A percentile compares a stretch with the other conserved stretches of the same genome.
phyloP scores from a whole-genome alignment of 1,284 basidiomycete species.

The Pyrrhoderma lamaoense region DNA sequence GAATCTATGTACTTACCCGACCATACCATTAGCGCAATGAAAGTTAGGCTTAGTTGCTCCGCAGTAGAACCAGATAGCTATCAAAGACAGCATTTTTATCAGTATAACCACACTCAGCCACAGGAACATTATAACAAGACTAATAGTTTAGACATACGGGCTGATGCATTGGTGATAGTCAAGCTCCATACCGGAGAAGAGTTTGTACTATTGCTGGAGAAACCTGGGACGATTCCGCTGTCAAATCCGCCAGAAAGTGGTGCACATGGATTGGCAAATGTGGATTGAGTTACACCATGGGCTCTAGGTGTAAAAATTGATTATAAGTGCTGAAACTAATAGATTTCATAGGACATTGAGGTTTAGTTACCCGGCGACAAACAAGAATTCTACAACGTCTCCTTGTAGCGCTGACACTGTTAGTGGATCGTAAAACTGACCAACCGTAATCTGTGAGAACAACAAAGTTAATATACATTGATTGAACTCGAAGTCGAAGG shows the following conservation, averaged over 20 bases:
- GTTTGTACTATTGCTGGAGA: slow-evolving; percentile 5
- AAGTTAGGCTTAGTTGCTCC: slow-evolving; percentile 5
- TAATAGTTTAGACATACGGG: background rate
- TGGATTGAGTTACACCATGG: slow-evolving; percentile 11
- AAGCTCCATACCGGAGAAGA: slow-evolving; percentile 11
- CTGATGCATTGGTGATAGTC: slow-evolving; percentile 13
- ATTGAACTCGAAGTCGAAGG: background rate
- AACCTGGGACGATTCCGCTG: slow-evolving; percentile 6
- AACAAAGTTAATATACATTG: background rate
- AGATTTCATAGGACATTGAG: background rate
- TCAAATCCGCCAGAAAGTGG: slow-evolving; percentile 11
- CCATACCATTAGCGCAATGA: slow-evolving; percentile 16
- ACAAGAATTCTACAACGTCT: slow-evolving; percentile 7
- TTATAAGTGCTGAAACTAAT: too few relatives aligned
- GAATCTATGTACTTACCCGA: slow-evolving; percentile 2
- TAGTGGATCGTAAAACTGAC: slow-evolving; percentile 9
- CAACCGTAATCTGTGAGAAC: background rate
- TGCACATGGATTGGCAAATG: slow-evolving; percentile 5
- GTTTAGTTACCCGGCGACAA: background rate
- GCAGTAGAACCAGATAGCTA: slow-evolving; percentile 16
- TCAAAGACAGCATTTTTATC: background rate
- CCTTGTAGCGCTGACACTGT: background rate
- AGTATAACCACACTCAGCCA: too few relatives aligned
- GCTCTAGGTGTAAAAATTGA: background rate
- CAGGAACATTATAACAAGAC: too few relatives aligned